These are phyloP conservation scores for Irpex sp. DNA, from an alignment of 1,284 basidiomycete genomes.

Conservation along the genomic window DNA sequence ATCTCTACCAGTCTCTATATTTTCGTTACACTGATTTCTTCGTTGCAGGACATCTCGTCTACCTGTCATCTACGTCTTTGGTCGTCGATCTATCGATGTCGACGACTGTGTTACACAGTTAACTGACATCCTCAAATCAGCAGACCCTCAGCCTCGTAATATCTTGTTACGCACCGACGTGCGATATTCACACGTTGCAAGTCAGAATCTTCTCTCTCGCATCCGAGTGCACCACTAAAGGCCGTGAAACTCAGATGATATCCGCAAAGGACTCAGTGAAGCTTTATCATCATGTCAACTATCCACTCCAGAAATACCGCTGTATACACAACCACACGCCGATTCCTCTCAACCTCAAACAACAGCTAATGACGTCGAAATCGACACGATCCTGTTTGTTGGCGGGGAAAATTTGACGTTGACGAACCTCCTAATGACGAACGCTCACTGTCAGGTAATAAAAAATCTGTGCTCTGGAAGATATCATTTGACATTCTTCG, in stretches of 20 bases:
- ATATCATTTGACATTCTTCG: not conserved
- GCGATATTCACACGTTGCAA: slow-evolving; percentile 68
- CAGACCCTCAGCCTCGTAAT: slow-evolving; percentile 12
- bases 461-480: not conserved
- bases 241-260: slow-evolving; percentile 27
- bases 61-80: slow-evolving; percentile 85
- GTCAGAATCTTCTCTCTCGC: slow-evolving; percentile 29
- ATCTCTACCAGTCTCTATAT: slow-evolving; percentile 6
- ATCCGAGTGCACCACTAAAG: not conserved
- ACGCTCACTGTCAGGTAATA: slow-evolving; percentile 44
- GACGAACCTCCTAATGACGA: slow-evolving; percentile 85
- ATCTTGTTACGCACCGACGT: slow-evolving; percentile 78
- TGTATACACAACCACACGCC: slow-evolving; percentile 10
- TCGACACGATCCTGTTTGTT: slow-evolving; percentile 71
- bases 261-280: slow-evolving; percentile 32
- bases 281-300: not conserved
- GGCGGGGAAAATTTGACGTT: slow-evolving; percentile 81
- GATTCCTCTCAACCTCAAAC: not conserved
- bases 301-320: slow-evolving; percentile 17
- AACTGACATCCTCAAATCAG: slow-evolving; percentile 27
- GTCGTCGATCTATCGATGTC: slow-evolving; percentile 57
- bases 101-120: slow-evolving; percentile 48
- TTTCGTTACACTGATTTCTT: too few species aligned
- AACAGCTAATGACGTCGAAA: slow-evolving; percentile 6
- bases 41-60: slow-evolving; percentile 72